phyloP scores from a whole-genome alignment of 1,139 yeast species.

The Saccharomyces hybrid region DNA sequence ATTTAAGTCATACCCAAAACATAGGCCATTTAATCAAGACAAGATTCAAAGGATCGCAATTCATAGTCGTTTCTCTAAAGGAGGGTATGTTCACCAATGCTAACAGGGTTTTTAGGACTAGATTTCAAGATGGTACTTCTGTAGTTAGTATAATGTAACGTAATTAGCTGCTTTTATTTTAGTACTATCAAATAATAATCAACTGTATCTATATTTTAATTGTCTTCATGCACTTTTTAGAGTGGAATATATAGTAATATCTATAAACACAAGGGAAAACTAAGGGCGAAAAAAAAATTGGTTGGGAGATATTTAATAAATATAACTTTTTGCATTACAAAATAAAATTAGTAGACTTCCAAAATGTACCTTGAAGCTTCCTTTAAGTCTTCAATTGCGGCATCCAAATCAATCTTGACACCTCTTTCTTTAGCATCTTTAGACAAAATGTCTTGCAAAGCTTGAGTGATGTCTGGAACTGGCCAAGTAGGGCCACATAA shows the following conservation, averaged over 20 bases:
- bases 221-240: not conserved
- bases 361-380: conserved; percentile 86
- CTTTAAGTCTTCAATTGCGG: conserved; percentile 86
- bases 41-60: conserved; percentile 89
- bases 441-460: conserved; percentile 70
- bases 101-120: conserved; percentile 82
- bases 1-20: conserved; percentile 92
- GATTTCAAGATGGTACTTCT: conserved; percentile 95
- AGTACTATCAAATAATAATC: not conserved
- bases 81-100: conserved; percentile 99
- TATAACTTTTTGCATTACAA: not conserved
- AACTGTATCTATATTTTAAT: not conserved
- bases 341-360: conserved; percentile 64
- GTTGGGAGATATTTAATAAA: not conserved
- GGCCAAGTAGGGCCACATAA: conserved; percentile 99
- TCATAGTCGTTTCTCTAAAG: conserved; percentile 90
- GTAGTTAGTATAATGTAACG: conserved; percentile 57
- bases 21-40: conserved; percentile 95
- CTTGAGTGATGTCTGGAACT: conserved; percentile 91
- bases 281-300: conserved; percentile 1
- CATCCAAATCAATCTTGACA: conserved; percentile 60
- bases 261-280: not conserved
- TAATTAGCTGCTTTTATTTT: not conserved
- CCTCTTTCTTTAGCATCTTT: conserved; percentile 67
- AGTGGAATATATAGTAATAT: not conserved